Evolutionary conservation across 345 rosid species (phyloP).

Genomic region (Lepidium sativum): DNA sequence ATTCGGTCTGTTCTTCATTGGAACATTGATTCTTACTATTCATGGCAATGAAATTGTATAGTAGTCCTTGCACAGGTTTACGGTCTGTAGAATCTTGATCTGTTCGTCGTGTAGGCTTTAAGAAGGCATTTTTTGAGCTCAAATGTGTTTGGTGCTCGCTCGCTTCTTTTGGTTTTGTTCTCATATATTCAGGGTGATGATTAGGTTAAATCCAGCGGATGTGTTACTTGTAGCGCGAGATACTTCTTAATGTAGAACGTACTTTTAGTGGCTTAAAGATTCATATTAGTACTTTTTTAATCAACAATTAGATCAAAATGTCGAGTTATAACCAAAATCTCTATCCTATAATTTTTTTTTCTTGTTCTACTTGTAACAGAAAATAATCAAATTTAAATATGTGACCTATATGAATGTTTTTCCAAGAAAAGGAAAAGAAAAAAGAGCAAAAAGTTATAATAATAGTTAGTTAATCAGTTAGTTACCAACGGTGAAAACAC

Average conservation of each 20-base stretch:
- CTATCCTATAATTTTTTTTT: too few relatives aligned
- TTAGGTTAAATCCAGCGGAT: not conserved
- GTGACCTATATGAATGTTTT: too few relatives aligned
- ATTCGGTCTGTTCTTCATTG: not conserved
- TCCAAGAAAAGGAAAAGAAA: too few relatives aligned
- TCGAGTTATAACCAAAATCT: too few relatives aligned
- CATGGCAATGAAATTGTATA: slow-evolving; percentile 15
- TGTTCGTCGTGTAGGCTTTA: slow-evolving; percentile 5
- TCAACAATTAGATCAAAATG: too few relatives aligned
- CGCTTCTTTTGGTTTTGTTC: not conserved
- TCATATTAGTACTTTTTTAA: too few relatives aligned
- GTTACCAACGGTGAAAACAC: not conserved
- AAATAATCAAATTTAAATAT: too few relatives aligned
- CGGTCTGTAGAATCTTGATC: slow-evolving; percentile 8
- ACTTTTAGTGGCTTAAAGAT: too few relatives aligned
- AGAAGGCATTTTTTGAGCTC: not conserved
- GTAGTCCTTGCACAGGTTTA: slow-evolving; percentile 12
- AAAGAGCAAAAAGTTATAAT: too few relatives aligned
- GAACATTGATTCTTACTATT: not conserved
- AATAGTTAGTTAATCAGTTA: not conserved
- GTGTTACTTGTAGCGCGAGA: not conserved
- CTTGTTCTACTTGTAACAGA: too few relatives aligned
- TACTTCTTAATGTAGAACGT: slow-evolving; percentile 5
- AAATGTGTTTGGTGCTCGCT: not conserved
- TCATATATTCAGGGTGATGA: not conserved